Evolutionary conservation across 805 yeast genomes (phyloP).

Genomic region (Zygotorulaspora sp.): DNA sequence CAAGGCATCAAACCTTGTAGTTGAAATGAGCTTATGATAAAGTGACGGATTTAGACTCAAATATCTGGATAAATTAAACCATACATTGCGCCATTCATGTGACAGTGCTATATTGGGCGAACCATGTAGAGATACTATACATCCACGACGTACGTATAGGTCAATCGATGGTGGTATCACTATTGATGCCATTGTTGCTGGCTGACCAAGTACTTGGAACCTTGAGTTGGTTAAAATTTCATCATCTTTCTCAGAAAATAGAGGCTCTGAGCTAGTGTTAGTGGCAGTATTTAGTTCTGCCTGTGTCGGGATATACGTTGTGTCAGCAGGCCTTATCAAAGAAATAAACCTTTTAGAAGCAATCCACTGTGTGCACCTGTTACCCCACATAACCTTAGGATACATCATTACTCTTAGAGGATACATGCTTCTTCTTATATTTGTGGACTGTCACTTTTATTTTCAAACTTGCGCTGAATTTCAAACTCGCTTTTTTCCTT

Average conservation of each 20-base stretch:
- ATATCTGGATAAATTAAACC: conserved; percentile 21
- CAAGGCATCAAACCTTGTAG: conserved; percentile 20
- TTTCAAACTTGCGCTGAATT: neutral
- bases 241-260: conserved; percentile 12
- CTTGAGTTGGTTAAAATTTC: conserved; percentile 12
- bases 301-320: conserved; percentile 21
- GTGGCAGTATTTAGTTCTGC: conserved; percentile 16
- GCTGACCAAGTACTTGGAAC: conserved; percentile 23
- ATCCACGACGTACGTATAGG: conserved; percentile 27
- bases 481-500: neutral
- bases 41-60: conserved; percentile 21
- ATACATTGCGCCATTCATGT: conserved; percentile 22
- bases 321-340: conserved; percentile 19
- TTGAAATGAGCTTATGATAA: conserved; percentile 20
- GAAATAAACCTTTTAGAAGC: conserved; percentile 20
- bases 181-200: conserved; percentile 26
- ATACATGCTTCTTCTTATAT: too few species aligned
- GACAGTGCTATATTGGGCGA: conserved; percentile 17
- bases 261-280: conserved; percentile 16
- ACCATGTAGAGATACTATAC: conserved; percentile 27
- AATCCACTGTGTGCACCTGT: neutral
- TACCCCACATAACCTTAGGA: neutral
- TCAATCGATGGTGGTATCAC: conserved; percentile 20
- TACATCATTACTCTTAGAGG: too few species aligned
- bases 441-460: too few species aligned